Base-by-base conservation (phyloP, 2,329 filamentous ascomycete species). In the Fusarium lyarnte region DNA sequence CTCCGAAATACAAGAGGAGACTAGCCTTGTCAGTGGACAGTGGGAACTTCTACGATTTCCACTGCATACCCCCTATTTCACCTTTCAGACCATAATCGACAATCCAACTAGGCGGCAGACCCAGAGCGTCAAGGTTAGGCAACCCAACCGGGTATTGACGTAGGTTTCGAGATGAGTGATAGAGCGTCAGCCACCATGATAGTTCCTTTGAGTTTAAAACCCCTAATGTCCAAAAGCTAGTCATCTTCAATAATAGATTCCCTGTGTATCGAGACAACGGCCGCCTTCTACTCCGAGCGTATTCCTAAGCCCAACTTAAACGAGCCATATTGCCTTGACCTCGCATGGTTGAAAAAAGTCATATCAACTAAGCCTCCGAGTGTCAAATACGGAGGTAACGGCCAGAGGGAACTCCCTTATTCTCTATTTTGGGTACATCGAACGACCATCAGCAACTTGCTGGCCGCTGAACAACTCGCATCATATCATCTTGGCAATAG, bases 1-100 rank as follows among this genome's bases (percentile, higher is more conserved):
- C 29, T 11, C 25, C 17, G 5, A 19, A 12, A 21, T 14, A 51
- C 31, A 21, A 25, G 12, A 14, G 6, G 11, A 35, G 8, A 21
- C 6, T 4, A 7, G n/a, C 3, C 4, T 25, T 10, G 1, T 8
- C 3, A 25, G 6, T 5, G 2, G 4, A 21, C 4, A 51, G 29
- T 14, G 3, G 29, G 12, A 8, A 11, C 1, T 1, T 14, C 6
- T 10, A 49, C 19, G 16, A 16, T 49, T 23, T 23, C 3, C 8
- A 14, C 39, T 42, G n/a, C n/a, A 42, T 12, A 11, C 21, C 29
- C 46, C 6, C n/a, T 23, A 19, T 33, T 23, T 4, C 16, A 49
- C 12, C 46, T 33, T 12, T 11, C 8, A 12, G 4, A 8, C 29
- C 2, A 16, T 13, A 10, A 25, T 19, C 29, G 12, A 25, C 16